Conservation (phyloP, 768 basidiomycete species). For the Amanita fuliginea region DNA sequence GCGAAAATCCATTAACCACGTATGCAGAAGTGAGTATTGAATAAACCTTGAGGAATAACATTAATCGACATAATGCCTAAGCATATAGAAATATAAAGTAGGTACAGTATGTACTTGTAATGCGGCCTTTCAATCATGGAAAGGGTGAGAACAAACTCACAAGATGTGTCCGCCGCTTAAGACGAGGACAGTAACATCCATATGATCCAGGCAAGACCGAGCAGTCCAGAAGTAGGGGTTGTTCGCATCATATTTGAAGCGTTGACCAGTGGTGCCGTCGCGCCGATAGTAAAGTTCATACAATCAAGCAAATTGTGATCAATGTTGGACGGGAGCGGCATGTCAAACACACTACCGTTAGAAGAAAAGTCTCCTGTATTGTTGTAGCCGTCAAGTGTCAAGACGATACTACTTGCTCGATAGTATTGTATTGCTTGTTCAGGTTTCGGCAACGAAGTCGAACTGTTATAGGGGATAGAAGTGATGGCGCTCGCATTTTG, state of each 20-base stretch:
- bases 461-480: slow-evolving; percentile 20
- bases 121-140: too few relatives aligned
- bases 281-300: slow-evolving; percentile 52
- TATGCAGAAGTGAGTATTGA: too few relatives aligned
- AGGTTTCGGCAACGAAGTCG: slow-evolving; percentile 24
- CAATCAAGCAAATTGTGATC: slow-evolving; percentile 41
- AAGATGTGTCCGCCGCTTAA: neutral
- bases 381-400: slow-evolving; percentile 59
- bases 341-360: slow-evolving; percentile 28
- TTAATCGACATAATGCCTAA: too few relatives aligned
- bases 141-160: too few relatives aligned
- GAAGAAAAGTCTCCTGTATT: slow-evolving; percentile 38
- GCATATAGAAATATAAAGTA: too few relatives aligned
- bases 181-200: slow-evolving; percentile 13
- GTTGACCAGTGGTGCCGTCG: slow-evolving; percentile 44
- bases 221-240: neutral
- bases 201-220: slow-evolving; percentile 12
- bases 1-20: too few relatives aligned
- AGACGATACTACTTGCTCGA: slow-evolving; percentile 50
- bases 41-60: too few relatives aligned
- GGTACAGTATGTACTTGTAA: too few relatives aligned
- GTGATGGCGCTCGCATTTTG: slow-evolving; percentile 13
- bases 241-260: slow-evolving; percentile 12
- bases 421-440: slow-evolving; percentile 60
- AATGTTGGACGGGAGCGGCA: slow-evolving; percentile 41